phyloP scores from a whole-genome alignment of 805 yeast genomes.

The Kodamaea jinghongensis region DNA sequence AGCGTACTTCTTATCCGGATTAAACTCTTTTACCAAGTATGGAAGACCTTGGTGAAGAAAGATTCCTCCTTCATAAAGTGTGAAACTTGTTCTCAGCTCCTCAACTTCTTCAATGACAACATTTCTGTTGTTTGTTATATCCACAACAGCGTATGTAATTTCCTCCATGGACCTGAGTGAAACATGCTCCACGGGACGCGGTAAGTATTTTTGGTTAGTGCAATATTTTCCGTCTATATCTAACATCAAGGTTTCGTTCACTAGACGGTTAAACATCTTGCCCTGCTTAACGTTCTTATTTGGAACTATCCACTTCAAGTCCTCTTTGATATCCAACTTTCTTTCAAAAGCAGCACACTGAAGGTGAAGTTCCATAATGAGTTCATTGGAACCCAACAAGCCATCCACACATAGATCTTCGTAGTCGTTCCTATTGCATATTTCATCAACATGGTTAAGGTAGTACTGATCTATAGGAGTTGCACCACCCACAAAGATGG shows the following conservation, averaged over 20 bases:
- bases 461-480: slow-evolving; percentile 87
- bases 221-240: slow-evolving; percentile 31
- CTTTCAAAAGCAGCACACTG: slow-evolving; percentile 93
- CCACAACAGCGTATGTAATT: slow-evolving; percentile 83
- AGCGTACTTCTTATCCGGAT: slow-evolving; percentile 75
- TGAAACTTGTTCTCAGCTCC: slow-evolving; percentile 83
- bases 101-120: slow-evolving; percentile 86
- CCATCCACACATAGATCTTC: slow-evolving; percentile 43
- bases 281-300: slow-evolving; percentile 16
- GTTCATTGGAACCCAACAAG: slow-evolving; percentile 29
- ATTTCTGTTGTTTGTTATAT: slow-evolving; percentile 73
- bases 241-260: slow-evolving; percentile 35
- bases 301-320: slow-evolving; percentile 55
- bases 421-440: slow-evolving; percentile 41
- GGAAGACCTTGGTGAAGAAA: slow-evolving; percentile 93
- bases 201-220: slow-evolving; percentile 52
- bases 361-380: slow-evolving; percentile 73
- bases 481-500: slow-evolving; percentile 77
- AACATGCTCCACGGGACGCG: slow-evolving; percentile 78
- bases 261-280: slow-evolving; percentile 27
- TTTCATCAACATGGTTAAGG: slow-evolving; percentile 61
- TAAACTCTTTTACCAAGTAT: slow-evolving; percentile 80
- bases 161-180: slow-evolving; percentile 83
- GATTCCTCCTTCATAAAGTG: slow-evolving; percentile 88
- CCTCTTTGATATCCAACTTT: slow-evolving; percentile 58